These are phyloP conservation scores for Colletotrichum tamarilloi DNA, from an alignment of 2,329 filamentous ascomycete genomes.

Conservation along the genomic window DNA sequence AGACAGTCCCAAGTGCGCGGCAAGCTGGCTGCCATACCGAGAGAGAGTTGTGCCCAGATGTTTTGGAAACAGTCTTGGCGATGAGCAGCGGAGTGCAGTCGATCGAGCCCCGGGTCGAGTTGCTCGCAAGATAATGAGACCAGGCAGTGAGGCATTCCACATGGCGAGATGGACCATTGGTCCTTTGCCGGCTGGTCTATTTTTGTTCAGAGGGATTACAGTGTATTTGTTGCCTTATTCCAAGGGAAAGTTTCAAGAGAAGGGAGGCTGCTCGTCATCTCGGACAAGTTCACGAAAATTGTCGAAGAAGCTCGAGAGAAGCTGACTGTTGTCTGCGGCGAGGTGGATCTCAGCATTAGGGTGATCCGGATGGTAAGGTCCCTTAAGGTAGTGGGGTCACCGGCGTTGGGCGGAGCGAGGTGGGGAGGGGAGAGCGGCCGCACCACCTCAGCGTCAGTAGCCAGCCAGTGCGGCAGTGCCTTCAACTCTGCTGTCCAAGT, in stretches of 20 bases:
- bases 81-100: too few species aligned
- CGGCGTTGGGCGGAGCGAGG: background rate
- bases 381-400: background rate
- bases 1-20: slow-evolving; percentile 2
- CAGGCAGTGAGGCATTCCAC: too few species aligned
- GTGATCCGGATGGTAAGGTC: background rate
- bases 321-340: background rate
- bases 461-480: slow-evolving; percentile 6
- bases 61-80: slow-evolving; percentile 4
- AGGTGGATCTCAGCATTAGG: background rate
- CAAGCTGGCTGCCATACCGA: background rate
- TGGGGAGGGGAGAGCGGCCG: background rate
- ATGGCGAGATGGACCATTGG: too few species aligned
- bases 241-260: too few species aligned
- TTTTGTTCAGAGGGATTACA: too few species aligned
- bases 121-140: background rate
- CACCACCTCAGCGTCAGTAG: slow-evolving; percentile 11
- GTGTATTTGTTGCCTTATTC: too few species aligned
- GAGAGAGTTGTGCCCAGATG: background rate
- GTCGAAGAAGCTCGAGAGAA: background rate
- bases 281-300: too few species aligned
- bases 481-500: background rate
- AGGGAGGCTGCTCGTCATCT: too few species aligned
- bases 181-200: too few species aligned
- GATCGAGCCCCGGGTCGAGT: background rate